Conservation (phyloP, 164 flowering plant species). For the Vitis labrusca region DNA sequence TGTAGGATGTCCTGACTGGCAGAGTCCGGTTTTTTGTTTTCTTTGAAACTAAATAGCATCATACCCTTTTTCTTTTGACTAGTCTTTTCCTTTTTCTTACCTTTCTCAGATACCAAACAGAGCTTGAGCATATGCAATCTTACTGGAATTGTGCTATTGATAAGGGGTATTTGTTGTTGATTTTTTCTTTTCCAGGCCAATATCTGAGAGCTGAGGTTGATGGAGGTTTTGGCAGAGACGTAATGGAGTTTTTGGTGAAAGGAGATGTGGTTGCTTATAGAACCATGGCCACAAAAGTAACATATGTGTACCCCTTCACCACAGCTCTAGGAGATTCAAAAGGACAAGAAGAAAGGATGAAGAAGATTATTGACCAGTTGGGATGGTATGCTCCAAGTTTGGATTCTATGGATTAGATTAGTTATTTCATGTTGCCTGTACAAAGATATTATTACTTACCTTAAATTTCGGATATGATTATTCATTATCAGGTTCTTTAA, state of each 20-base stretch:
- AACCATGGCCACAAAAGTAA: constrained; percentile 80
- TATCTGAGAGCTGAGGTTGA: constrained; percentile 84
- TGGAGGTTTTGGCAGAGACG: constrained; percentile 83
- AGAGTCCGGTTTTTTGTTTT: no score
- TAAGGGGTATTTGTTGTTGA: not conserved
- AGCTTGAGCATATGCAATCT: not conserved
- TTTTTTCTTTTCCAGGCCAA: constrained; percentile 41
- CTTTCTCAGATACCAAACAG: no score
- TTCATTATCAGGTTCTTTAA: no score
- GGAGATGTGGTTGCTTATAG: constrained; percentile 77
- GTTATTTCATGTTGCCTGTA: not conserved
- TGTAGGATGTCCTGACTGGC: no score
- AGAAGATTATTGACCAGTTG: constrained; percentile 57
- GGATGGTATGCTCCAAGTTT: constrained; percentile 92
- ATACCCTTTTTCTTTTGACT: no score
- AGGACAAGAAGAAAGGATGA: constrained; percentile 85
- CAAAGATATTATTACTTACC: not conserved
- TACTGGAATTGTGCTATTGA: not conserved
- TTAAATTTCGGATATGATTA: no score
- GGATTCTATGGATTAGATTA: constrained; percentile 56
- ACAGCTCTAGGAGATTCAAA: constrained; percentile 92
- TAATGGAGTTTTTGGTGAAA: constrained; percentile 86
- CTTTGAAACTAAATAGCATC: no score
- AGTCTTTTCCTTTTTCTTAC: no score
- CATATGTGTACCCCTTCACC: constrained; percentile 87